Evolutionary conservation across 352 stramenopile species (phyloP), one percentile per base, ranked within the genome.

Genomic region (Aphanomyces cochlioides): DNA sequence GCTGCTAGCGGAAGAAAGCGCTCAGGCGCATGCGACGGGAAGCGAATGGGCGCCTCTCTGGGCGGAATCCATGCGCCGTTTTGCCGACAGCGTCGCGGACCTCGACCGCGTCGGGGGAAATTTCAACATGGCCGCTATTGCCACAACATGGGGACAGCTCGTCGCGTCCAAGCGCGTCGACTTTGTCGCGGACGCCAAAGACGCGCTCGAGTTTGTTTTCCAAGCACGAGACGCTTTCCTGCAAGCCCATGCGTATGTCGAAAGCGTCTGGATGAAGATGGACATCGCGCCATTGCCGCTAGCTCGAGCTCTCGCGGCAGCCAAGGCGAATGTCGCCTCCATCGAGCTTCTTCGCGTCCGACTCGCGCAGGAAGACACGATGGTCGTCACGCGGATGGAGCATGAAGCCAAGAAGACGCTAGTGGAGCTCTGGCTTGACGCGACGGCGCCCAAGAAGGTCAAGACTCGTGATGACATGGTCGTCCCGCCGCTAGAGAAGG

Each of bases 401-500:
- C 69, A 77, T 66, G 70, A 83, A 15, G 76, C 76, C 5, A 74
- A 82, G 47, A 77, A 75, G 7, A 83, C 66, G 15, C 65, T 92
- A 4, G 78, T 92, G 17, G 82, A 90, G n/a, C 88, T 83, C 59
- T 94, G 84, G 86, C 74, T 94, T 1, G 74, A 76, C 8, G 56
- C 82, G 34, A 90, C 86, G 2, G 80, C 72, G 13, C 50, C 67
- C 4, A 59, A 59, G 5, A 19, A 69, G 17, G 39, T 74, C 7
- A 74, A 69, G 4, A 48, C 48, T 3, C 5, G 21, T 17, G 54
- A 70, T 8, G 47, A 70, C 19, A 70, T 70, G 64, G n/a, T 19
- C 13, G 43, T 70, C 21, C 64, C 64, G 19, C 48, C 64, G 48
- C 8, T 61, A 10, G 36, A 70, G 1, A 70, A 61, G 19, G 64